Evolutionary conservation across 768 basidiomycete genomes (phyloP), one percentile per base, ranked within the genome.

Genomic region (Paxillus rubicundulus): DNA sequence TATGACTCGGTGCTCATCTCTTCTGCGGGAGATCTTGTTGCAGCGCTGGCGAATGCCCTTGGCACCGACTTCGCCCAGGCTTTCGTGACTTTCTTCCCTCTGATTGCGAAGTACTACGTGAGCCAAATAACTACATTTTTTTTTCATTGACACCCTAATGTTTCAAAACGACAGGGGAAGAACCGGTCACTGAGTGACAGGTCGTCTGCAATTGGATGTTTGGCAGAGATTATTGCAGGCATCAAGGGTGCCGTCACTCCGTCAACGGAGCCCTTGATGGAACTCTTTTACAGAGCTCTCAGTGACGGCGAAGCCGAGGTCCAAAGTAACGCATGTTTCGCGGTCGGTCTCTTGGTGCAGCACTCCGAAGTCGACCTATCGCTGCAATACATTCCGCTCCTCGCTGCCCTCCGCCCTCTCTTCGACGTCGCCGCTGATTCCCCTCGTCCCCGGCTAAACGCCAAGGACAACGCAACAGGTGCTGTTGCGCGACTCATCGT

Each of bases 381-480:
- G 1, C 73, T 79, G 9, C 93, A 97, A 64, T 96, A 89, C 73
- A 71, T 86, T 37, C 79, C 77, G 53, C 76, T 98, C 39, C 89
- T 98, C 45, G 74, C 73, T 33, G 85, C 85, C 1, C 83, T 98
- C 42, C 88, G 83, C 24, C 89, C 90, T 13, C 77, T 96, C 49
- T 98, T 99, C 70, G 69, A 77, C 40, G 77, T 88, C 33, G 61
- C 82, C 8, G 71, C 82, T 0, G 82, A 86, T 52, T 76, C 89
- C 6, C 75, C 85, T n/a, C 64, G 81, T 6, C 72, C 89, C 7
- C 77, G 76, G 40, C 71, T 92, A 55, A 95, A 94, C 66, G 94
- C 94, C 17, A 87, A 87, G 56, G 97, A 99, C 72, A 99, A 99
- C 69, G 97, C 97, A n/a, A 82, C 87, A 8, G 97, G 97, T 40